phyloP scores from a whole-genome alignment of 2,329 filamentous ascomycete genomes.

The Penicillium nordicum region DNA sequence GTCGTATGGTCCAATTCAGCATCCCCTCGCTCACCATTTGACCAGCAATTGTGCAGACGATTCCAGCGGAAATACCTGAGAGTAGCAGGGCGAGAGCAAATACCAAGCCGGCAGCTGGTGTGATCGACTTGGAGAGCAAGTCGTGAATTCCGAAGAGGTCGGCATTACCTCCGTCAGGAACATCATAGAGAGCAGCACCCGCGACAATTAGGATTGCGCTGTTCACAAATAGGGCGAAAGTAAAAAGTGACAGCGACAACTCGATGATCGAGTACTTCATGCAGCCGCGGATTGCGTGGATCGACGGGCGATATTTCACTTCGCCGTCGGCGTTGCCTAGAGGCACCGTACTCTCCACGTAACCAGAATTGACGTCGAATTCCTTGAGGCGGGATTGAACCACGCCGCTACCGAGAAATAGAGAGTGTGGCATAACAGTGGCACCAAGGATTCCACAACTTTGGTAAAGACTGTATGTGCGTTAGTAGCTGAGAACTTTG shows the following conservation, averaged over 20 bases:
- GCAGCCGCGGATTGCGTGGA: constrained; percentile 68
- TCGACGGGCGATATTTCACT: constrained; percentile 65
- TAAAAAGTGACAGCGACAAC: constrained; percentile 69
- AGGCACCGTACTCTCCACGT: constrained; percentile 30
- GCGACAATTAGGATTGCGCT: constrained; percentile 78
- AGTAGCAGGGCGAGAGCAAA: constrained; percentile 79
- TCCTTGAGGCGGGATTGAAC: constrained; percentile 53
- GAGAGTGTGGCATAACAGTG: constrained; percentile 59
- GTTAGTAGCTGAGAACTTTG: constrained; percentile 4
- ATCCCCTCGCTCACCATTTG: constrained; percentile 88
- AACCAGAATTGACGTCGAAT: constrained; percentile 44
- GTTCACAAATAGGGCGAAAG: constrained; percentile 82
- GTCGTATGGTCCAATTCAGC: constrained; percentile 67
- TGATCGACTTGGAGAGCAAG: constrained; percentile 65
- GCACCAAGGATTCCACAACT: constrained; percentile 53
- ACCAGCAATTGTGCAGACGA: constrained; percentile 84
- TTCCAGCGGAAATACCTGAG: constrained; percentile 75
- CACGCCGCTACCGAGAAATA: constrained; percentile 56
- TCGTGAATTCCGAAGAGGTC: constrained; percentile 81
- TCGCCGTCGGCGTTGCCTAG: constrained; percentile 45
- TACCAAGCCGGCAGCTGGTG: constrained; percentile 73
- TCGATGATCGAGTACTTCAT: constrained; percentile 72
- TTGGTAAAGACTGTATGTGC: constrained; percentile 47
- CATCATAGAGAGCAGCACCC: constrained; percentile 68
- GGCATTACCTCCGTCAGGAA: constrained; percentile 59